phyloP scores from a whole-genome alignment of 2,329 filamentous ascomycete genomes.

The Fusarium anguioides region DNA sequence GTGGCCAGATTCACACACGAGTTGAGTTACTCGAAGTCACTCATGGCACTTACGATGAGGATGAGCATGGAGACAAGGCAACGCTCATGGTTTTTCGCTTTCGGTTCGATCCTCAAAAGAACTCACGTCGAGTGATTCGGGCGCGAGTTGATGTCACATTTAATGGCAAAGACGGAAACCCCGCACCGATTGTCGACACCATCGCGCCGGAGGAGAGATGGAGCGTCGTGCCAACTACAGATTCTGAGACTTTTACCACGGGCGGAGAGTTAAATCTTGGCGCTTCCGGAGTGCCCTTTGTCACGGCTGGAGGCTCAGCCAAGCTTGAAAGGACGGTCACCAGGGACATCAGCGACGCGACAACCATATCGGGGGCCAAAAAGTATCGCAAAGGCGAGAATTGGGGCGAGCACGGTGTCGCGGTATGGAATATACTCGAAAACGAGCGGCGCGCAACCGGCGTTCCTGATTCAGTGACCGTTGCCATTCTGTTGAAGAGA shows the following conservation, averaged over 20 bases:
- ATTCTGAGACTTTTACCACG: not conserved
- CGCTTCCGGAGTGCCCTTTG: not conserved
- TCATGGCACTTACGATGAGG: slow-evolving; percentile 12
- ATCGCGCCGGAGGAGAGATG: slow-evolving; percentile 20
- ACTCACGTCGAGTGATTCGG: not conserved
- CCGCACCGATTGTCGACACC: not conserved
- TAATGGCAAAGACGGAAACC: not conserved
- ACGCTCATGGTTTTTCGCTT: slow-evolving; percentile 8
- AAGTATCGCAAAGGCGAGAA: not conserved
- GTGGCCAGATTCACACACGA: slow-evolving; percentile 7
- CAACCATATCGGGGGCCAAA: not conserved
- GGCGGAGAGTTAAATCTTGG: not conserved
- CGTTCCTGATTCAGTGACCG: not conserved
- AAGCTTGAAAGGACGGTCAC: not conserved
- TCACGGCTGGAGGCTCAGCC: not conserved
- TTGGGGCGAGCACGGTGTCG: not conserved
- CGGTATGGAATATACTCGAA: not conserved
- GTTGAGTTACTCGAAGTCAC: slow-evolving; percentile 8
- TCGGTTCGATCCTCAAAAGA: not conserved
- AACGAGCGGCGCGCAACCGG: not conserved
- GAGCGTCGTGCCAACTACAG: slow-evolving; percentile 8
- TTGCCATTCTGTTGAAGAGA: not conserved
- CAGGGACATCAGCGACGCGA: not conserved
- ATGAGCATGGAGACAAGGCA: slow-evolving; percentile 8
- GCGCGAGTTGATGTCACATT: not conserved